Evolutionary conservation across 495 filamentous ascomycete genomes (phyloP), one percentile per base, ranked within the genome.

Genomic region (Platismatia glauca): DNA sequence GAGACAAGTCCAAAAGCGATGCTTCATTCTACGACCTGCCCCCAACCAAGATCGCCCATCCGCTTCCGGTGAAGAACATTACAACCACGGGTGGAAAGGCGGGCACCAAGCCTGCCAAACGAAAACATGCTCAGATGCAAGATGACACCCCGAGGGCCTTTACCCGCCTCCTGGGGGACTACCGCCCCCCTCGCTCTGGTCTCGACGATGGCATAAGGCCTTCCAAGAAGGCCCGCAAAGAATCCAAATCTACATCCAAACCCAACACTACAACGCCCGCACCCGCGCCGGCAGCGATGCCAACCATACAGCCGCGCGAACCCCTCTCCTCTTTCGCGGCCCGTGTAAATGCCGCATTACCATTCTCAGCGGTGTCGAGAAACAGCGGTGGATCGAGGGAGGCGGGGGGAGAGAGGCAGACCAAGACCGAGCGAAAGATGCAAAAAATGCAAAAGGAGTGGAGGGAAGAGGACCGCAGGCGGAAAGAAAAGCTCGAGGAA

Each of bases 81-180:
- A 64, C 66, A 41, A 62, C 52, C 33, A 73, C 63, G 20, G 52
- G 64, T 18, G 69, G 68, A 41, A 67, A 68, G 33, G 71, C 73
- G 43, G 74, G 73, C 35, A 75, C 76, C 55, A 77, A 79, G 64
- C 79, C 79, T 64, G 74, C 48, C 48, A 76, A 77, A 57, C 76
- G 76, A 60, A 78, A 78, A 62, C 78, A 78, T 62, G 75, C 61
- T 76, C 78, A 60, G 67, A 67, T 50, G 77, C 76, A 81, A 44
- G 85, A 95, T 71, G 93, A 97, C 73, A 91, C 88, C 9, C 93
- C 93, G 8, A 86, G 87, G 55, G 90, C 87, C 8, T 97, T 97
- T 75, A 79, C 81, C 37, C 85, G 89, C 6, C 72, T 96, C 62
- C 91, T 97, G 87, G 82, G 85, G 20, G 82, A 82, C 70, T 75